Conservation (phyloP, 1,139 yeast genomes). For the Candida smagusa region DNA sequence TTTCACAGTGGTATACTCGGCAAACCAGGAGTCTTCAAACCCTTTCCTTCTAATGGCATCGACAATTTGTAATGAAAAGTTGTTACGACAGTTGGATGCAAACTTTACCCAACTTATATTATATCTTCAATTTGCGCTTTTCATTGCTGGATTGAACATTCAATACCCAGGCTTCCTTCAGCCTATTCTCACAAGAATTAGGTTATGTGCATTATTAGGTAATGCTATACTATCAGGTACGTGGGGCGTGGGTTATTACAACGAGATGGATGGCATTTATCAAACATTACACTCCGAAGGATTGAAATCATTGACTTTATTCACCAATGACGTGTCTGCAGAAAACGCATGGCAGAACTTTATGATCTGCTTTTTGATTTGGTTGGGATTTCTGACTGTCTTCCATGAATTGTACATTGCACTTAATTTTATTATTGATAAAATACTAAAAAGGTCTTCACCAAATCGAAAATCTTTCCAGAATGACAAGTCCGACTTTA, state of each 20-base stretch:
- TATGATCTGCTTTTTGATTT: conserved; percentile 30
- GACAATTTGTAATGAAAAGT: conserved; percentile 56
- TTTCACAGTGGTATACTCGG: conserved; percentile 46
- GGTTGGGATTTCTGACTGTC: conserved; percentile 24
- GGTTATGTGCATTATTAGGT: conserved; percentile 40
- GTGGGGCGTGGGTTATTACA: not conserved
- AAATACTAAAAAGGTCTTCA: conserved; percentile 8
- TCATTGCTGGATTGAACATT: conserved; percentile 53
- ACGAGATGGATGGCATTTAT: conserved; percentile 29
- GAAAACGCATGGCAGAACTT: conserved; percentile 43
- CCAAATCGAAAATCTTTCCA: conserved; percentile 6
- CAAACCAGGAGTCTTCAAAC: conserved; percentile 61
- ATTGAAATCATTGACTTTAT: conserved; percentile 27
- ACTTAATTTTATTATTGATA: conserved; percentile 15
- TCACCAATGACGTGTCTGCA: conserved; percentile 22
- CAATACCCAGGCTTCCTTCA: conserved; percentile 65
- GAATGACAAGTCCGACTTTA: conserved; percentile 12
- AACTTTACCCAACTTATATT: conserved; percentile 46
- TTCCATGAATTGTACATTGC: conserved; percentile 22
- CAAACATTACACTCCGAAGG: conserved; percentile 33
- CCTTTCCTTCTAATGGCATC: conserved; percentile 58
- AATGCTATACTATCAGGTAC: not conserved
- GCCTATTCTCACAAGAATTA: conserved; percentile 43
- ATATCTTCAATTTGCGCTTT: conserved; percentile 58
- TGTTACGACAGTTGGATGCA: conserved; percentile 57